Evolutionary conservation across 345 rosid species (phyloP).

Genomic region (Orychophragmus violaceus): DNA sequence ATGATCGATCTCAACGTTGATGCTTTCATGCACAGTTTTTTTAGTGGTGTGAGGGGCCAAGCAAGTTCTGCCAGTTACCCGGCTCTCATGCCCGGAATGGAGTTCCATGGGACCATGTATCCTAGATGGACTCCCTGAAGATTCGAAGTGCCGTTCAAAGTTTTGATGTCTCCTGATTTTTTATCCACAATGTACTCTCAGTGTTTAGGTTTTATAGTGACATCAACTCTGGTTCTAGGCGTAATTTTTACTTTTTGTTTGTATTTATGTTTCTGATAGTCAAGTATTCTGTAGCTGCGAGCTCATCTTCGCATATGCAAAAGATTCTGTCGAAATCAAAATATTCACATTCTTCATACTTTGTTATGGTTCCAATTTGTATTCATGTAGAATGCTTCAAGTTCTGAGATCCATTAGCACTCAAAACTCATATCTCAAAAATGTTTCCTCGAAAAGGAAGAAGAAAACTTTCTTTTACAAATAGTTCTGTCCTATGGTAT

Average conservation of each 20-base stretch:
- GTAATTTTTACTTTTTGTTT: slow-evolving; percentile 3
- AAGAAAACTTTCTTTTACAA: not conserved
- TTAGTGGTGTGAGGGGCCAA: not conserved
- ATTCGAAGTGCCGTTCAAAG: slow-evolving; percentile 6
- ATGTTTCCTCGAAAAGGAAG: not conserved
- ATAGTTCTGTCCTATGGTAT: not conserved
- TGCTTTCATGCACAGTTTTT: slow-evolving; percentile 18
- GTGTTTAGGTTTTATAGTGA: slow-evolving; percentile 11
- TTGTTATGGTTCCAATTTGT: not conserved
- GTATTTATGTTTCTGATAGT: slow-evolving; percentile 18
- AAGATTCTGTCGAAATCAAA: not conserved
- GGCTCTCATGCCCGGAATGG: not conserved
- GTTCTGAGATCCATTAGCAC: not conserved
- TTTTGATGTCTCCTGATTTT: slow-evolving; percentile 27
- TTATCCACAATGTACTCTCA: slow-evolving; percentile 7
- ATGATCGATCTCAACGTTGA: slow-evolving; percentile 27
- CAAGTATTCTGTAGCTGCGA: not conserved
- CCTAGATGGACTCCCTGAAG: slow-evolving; percentile 26
- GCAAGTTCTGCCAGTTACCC: not conserved
- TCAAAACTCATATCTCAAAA: not conserved
- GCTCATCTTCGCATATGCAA: not conserved
- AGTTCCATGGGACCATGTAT: slow-evolving; percentile 7
- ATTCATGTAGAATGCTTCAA: not conserved
- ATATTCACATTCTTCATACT: not conserved
- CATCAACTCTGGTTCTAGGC: slow-evolving; percentile 19